Evolutionary conservation across 495 filamentous ascomycete species (phyloP).

Genomic region (Chaetomidium leptoderma): DNA sequence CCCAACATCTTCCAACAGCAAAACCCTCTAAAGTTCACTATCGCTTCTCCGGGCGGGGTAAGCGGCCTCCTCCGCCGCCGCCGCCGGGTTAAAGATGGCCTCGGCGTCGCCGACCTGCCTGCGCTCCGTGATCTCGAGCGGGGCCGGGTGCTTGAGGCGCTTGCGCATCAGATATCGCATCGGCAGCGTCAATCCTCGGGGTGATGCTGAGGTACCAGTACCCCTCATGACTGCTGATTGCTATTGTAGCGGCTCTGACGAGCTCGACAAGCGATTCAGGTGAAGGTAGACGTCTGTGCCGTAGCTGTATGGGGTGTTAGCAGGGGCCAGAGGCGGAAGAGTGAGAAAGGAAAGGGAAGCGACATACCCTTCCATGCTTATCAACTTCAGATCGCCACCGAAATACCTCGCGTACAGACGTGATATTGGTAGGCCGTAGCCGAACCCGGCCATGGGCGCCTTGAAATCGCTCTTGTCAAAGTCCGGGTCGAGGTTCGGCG

Average conservation of each 20-base stretch:
- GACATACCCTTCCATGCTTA: constrained; percentile 98
- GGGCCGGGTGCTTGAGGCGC: constrained; percentile 46
- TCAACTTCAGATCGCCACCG: constrained; percentile 92
- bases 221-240: constrained; percentile 96
- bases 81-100: constrained; percentile 52
- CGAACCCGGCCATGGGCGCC: constrained; percentile 97
- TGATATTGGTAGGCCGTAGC: constrained; percentile 91
- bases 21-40: constrained; percentile 20
- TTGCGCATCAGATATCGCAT: constrained; percentile 55
- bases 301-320: constrained; percentile 55
- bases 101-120: constrained; percentile 85
- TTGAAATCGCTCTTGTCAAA: constrained; percentile 99
- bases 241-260: constrained; percentile 96
- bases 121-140: constrained; percentile 67
- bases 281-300: constrained; percentile 98
- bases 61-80: neutral
- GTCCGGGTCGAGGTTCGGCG: constrained; percentile 89
- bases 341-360: neutral
- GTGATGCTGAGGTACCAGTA: constrained; percentile 44
- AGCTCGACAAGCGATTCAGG: constrained; percentile 89
- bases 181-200: constrained; percentile 84
- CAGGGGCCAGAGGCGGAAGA: neutral
- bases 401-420: constrained; percentile 95
- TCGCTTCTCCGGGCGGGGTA: constrained; percentile 16
- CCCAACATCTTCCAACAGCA: neutral